Base-by-base conservation (phyloP, 2,329 filamentous ascomycete species). In the Colletotrichum zoysiae region DNA sequence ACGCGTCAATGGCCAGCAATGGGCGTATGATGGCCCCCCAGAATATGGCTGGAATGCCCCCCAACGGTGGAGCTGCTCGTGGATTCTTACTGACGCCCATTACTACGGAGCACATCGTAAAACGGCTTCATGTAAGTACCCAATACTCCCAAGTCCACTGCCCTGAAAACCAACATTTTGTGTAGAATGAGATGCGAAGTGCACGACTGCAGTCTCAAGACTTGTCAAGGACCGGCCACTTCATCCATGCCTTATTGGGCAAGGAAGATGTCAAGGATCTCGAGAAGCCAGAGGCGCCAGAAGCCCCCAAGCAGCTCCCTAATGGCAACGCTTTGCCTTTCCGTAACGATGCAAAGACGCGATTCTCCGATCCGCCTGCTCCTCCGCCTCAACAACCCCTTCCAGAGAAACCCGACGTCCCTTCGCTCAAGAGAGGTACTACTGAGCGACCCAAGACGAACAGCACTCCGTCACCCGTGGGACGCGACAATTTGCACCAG, bases 91-190 rank as follows among this genome's bases (percentile, higher is more conserved):
- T 97, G 67, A 93, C 93, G 8, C 94, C 95, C 0, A 91, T 98
- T 74, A 97, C 94, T 8, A 96, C 97, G 55, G 96, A 99, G 79
- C 94, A 97, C 76, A 95, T 99, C 68, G 92, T 98, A 50, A 98
- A 97, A 79, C 91, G 91, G 78, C 85, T 96, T 64, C 92, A 93
- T 79, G 93, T 95, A 86, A 85, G 91, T 88, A 5, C 18, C 46
- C 14, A 4, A 50, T 53, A 61, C 51, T 62, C 64, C 51, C 40
- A 50, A 40, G 40, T 23, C 16, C 44, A 8, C 18, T 35, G 20
- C n/a, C 11, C 35, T 11, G 8, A 44, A 26, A 40, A 65, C 76
- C 78, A 78, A 82, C 72, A 18, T 26, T 30, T 76, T 69, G 9
- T 23, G 66, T 46, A 98, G 95, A 89, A 90, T 77, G 96, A 99